Evolutionary conservation across 1,139 yeast genomes (phyloP).

Genomic region (Nakaseomyces nivariensis): DNA sequence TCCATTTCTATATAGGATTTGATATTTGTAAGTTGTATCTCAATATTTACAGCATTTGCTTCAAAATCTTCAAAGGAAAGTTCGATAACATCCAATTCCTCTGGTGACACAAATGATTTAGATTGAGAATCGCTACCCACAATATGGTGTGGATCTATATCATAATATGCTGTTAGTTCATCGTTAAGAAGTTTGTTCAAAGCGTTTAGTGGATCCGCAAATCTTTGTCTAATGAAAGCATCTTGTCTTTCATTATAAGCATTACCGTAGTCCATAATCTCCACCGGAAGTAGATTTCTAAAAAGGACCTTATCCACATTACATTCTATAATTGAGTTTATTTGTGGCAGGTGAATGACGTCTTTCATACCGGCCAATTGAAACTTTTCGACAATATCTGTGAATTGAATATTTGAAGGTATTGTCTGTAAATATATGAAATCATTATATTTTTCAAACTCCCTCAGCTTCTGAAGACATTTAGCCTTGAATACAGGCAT

Average conservation of each 20-base stretch:
- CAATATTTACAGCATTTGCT: slow-evolving; percentile 9
- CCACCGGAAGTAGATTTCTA: slow-evolving; percentile 52
- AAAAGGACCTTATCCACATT: slow-evolving; percentile 32
- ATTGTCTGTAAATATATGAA: slow-evolving; percentile 61
- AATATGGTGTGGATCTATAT: background rate
- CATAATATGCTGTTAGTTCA: background rate
- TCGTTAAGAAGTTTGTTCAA: slow-evolving; percentile 39
- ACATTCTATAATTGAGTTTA: background rate
- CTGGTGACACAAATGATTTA: slow-evolving; percentile 6
- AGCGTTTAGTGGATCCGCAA: slow-evolving; percentile 44
- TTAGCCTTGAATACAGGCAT: background rate
- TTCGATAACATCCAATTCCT: slow-evolving; percentile 1
- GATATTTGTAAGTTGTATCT: slow-evolving; percentile 33
- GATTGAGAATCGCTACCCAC: slow-evolving; percentile 6
- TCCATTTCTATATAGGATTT: slow-evolving; percentile 42
- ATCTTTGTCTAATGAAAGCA: slow-evolving; percentile 40
- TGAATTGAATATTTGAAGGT: slow-evolving; percentile 32
- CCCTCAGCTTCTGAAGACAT: slow-evolving; percentile 26
- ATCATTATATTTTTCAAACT: slow-evolving; percentile 72
- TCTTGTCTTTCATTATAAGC: slow-evolving; percentile 63
- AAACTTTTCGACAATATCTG: background rate
- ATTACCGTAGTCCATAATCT: slow-evolving; percentile 55
- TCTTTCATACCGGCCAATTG: slow-evolving; percentile 39
- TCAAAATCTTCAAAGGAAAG: slow-evolving; percentile 12
- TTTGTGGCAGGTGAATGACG: slow-evolving; percentile 10